Evolutionary conservation across 2,329 filamentous ascomycete genomes (phyloP).

Genomic region (Pseudopithomyces chartarum): DNA sequence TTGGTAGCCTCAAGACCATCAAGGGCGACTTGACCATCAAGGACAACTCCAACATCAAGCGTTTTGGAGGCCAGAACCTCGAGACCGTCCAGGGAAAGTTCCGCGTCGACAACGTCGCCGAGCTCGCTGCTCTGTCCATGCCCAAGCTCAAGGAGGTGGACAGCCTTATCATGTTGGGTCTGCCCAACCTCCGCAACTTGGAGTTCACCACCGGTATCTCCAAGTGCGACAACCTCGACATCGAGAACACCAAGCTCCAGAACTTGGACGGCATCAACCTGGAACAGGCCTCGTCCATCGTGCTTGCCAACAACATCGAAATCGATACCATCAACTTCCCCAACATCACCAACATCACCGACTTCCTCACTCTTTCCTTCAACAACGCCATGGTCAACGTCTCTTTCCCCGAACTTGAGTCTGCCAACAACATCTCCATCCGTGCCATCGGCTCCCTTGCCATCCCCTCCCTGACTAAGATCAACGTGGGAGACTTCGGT

Average conservation of each 20-base stretch:
- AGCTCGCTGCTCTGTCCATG: constrained; percentile 72
- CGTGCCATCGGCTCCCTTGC: constrained; percentile 76
- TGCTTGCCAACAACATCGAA: constrained; percentile 76
- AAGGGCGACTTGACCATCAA: constrained; percentile 58
- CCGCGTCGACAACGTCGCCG: constrained; percentile 68
- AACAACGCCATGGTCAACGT: constrained; percentile 77
- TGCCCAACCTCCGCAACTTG: constrained; percentile 66
- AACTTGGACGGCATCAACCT: constrained; percentile 83
- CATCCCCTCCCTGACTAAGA: constrained; percentile 71
- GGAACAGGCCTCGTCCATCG: constrained; percentile 70
- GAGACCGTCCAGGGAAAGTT: constrained; percentile 71
- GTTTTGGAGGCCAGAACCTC: constrained; percentile 66
- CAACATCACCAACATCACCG: constrained; percentile 76
- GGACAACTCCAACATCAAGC: constrained; percentile 65
- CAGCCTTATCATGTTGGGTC: constrained; percentile 71
- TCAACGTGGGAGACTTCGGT: constrained; percentile 76
- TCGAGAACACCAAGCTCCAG: constrained; percentile 84
- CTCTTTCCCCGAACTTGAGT: constrained; percentile 76
- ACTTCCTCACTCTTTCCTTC: constrained; percentile 73
- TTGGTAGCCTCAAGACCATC: constrained; percentile 67
- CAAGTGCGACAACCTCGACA: constrained; percentile 69
- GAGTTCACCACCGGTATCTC: constrained; percentile 69
- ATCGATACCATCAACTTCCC: constrained; percentile 80
- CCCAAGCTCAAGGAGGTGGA: constrained; percentile 67
- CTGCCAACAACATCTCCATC: constrained; percentile 81